phyloP scores from a whole-genome alignment of 2,329 filamentous ascomycete species.

The Fusarium neocosmosporiellum region DNA sequence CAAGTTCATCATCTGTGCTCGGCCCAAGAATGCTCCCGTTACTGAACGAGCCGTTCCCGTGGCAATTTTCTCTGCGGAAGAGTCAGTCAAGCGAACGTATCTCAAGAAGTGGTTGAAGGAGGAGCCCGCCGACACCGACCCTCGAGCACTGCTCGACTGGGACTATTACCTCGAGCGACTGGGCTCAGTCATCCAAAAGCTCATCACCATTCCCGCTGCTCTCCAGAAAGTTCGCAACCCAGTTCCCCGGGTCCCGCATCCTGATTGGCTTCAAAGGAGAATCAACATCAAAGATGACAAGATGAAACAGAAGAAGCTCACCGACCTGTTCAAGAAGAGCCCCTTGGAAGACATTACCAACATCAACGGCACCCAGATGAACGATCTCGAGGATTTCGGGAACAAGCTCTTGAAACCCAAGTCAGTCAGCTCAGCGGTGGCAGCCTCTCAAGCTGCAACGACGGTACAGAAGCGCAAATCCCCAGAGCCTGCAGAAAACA shows the following conservation, averaged over 20 bases:
- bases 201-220: slow-evolving; percentile 97
- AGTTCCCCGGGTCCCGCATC: slow-evolving; percentile 91
- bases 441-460: slow-evolving; percentile 63
- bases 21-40: slow-evolving; percentile 88
- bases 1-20: slow-evolving; percentile 97
- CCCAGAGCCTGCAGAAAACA: slow-evolving; percentile 72
- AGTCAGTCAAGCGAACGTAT: slow-evolving; percentile 87
- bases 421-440: slow-evolving; percentile 64
- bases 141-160: slow-evolving; percentile 92
- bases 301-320: slow-evolving; percentile 99
- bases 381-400: slow-evolving; percentile 86
- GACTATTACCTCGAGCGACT: slow-evolving; percentile 96
- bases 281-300: slow-evolving; percentile 97
- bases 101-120: slow-evolving; percentile 96
- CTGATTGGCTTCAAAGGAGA: slow-evolving; percentile 93
- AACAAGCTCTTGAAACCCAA: slow-evolving; percentile 74
- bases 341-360: slow-evolving; percentile 81
- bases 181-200: slow-evolving; percentile 96
- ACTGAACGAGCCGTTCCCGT: slow-evolving; percentile 95
- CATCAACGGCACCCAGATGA: slow-evolving; percentile 64
- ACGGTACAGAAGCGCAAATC: slow-evolving; percentile 77
- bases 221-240: slow-evolving; percentile 95
- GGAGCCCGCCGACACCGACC: slow-evolving; percentile 90
- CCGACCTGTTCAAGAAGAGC: slow-evolving; percentile 77
- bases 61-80: slow-evolving; percentile 95